Evolutionary conservation across 1,284 basidiomycete genomes (phyloP), one percentile per base, ranked within the genome.

Genomic region (Cryptococcus amylolentus): DNA sequence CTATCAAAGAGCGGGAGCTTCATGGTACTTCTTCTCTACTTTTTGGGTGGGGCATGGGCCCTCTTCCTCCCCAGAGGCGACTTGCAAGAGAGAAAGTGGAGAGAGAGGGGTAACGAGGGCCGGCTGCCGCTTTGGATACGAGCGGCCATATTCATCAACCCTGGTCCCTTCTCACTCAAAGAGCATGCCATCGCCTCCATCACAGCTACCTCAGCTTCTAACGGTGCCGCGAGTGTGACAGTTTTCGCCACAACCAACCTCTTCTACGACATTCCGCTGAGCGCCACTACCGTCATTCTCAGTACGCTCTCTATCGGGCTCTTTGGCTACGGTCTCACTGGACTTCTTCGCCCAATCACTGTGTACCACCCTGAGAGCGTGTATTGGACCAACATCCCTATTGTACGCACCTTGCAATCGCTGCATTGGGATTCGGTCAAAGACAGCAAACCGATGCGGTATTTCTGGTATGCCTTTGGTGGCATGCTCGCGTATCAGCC

Each of bases 271-370:
- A 83, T 81, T 5, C 73, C 83, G 42, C 81, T 84, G 4, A 74
- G 79, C 49, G 82, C 82, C 0, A 77, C 80, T 0, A 86, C 84
- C 0, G 85, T 84, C 2, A 75, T 86, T 20, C 79, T 87, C 7
- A 81, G 83, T 0, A 85, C 83, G 0, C 84, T 87, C 68, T 86
- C 85, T 0, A 85, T 85, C 1, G 82, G 82, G 1, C 81, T 83
- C 60, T 85, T 86, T 64, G 86, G 86, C 75, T 86, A 85, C 63
- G 84, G 84, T 5, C 72, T 87, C 2, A 56, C 56, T 3, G 64
- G 64, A 5, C 14, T 66, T 7, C 49, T 63, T 13, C 52, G 62
- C 81, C 84, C 28, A 39, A 37, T 52, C 9, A 58, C 58, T 1
- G 16, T 66, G 14, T 52, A 51, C 27, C 49, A 31, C 12, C 27